A percentile compares a stretch with the other conserved stretches of the same genome.
phyloP scores from a whole-genome alignment of 2,329 filamentous ascomycete genomes.

The Aspergillaceae sp. region DNA sequence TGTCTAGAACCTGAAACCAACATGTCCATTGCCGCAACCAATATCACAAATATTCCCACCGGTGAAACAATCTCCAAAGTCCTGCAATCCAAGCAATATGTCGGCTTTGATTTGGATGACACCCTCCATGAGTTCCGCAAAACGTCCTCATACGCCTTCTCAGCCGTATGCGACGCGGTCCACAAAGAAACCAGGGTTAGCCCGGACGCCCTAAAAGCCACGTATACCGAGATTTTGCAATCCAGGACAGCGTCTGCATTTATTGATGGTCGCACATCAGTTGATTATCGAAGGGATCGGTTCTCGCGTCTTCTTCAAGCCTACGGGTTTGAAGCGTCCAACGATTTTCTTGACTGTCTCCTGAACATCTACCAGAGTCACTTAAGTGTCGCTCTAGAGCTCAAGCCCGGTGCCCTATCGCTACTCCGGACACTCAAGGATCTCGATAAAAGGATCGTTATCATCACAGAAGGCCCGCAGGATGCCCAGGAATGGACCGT shows the following conservation, averaged over 20 bases:
- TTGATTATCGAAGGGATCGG: constrained; percentile 36
- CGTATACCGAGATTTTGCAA: constrained; percentile 29
- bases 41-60: not conserved
- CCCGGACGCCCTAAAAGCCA: constrained; percentile 7
- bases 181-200: constrained; percentile 7
- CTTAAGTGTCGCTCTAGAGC: constrained; percentile 15
- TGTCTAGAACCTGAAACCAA: too few species aligned
- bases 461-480: constrained; percentile 42
- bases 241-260: constrained; percentile 35
- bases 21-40: not conserved
- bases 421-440: constrained; percentile 28
- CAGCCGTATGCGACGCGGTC: constrained; percentile 25
- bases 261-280: constrained; percentile 37
- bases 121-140: constrained; percentile 41
- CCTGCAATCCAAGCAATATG: constrained; percentile 26
- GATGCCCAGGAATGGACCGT: constrained; percentile 42
- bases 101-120: constrained; percentile 44
- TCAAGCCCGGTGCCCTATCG: constrained; percentile 31
- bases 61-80: constrained; percentile 6
- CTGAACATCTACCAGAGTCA: constrained; percentile 8
- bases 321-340: constrained; percentile 2
- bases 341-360: constrained; percentile 3
- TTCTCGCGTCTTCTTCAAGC: constrained; percentile 27
- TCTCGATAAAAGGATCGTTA: constrained; percentile 31
- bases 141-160: constrained; percentile 31